These are phyloP conservation scores for Salvia hispanica DNA, from an alignment of 257 asterid species.

Conservation along the genomic window DNA sequence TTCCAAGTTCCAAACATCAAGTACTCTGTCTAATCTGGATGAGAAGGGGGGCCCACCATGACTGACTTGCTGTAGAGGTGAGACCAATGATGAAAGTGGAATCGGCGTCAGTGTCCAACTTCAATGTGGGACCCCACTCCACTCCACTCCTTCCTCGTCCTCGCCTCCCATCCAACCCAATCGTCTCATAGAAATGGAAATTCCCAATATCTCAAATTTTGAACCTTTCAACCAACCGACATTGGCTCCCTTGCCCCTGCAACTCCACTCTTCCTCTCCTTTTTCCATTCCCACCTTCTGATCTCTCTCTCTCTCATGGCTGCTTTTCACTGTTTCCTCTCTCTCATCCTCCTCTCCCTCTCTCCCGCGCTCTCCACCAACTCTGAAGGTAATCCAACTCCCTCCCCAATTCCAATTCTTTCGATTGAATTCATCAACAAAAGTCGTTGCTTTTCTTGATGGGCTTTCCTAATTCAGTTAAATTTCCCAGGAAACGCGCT, in stretches of 20 bases:
- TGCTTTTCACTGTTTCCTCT: slow-evolving; percentile 39
- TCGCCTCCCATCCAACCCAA: neutral
- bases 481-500: slow-evolving; percentile 69
- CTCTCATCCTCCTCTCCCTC: slow-evolving; percentile 40
- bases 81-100: too few species aligned
- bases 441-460: neutral
- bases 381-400: slow-evolving; percentile 58
- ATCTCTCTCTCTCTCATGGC: slow-evolving; percentile 50
- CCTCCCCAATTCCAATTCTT: too few species aligned
- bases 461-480: too few species aligned
- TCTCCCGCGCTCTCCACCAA: slow-evolving; percentile 56
- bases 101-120: neutral
- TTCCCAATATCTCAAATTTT: neutral
- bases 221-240: slow-evolving; percentile 33
- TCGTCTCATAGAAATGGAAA: slow-evolving; percentile 11
- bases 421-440: slow-evolving; percentile 21
- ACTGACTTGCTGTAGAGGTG: too few species aligned
- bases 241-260: slow-evolving; percentile 50
- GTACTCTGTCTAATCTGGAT: too few species aligned
- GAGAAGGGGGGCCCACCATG: too few species aligned
- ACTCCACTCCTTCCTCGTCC: slow-evolving; percentile 3
- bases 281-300: slow-evolving; percentile 15
- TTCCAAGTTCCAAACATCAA: too few species aligned
- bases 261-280: slow-evolving; percentile 1
- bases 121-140: slow-evolving; percentile 24